A percentile compares a stretch with the other conserved stretches of the same genome.
phyloP scores from a whole-genome alignment of 306 rosid genomes.

The cucumber (Cucumis sativus) region DNA sequence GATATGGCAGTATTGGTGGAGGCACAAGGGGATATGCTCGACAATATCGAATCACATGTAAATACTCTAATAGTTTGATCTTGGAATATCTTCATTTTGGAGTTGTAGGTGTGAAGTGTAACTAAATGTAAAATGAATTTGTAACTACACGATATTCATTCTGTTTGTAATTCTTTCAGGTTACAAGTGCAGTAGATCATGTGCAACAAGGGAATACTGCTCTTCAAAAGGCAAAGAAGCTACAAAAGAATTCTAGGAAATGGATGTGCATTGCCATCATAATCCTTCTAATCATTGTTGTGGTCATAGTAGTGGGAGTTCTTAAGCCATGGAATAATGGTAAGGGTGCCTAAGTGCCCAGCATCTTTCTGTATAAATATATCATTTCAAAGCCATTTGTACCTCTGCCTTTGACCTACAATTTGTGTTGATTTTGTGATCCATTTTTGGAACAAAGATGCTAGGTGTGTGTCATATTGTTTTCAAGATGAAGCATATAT shows the following conservation, averaged over 20 bases:
- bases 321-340: conserved; percentile 58
- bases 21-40: conserved; percentile 86
- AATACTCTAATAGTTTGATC: conserved; percentile 4
- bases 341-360: conserved; percentile 34
- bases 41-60: conserved; percentile 87
- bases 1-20: conserved; percentile 91
- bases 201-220: conserved; percentile 75
- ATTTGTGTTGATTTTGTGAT: neutral
- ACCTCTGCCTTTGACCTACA: neutral
- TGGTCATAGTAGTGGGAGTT: conserved; percentile 41
- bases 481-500: neutral
- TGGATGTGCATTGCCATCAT: conserved; percentile 91
- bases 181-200: conserved; percentile 86
- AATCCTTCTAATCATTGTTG: conserved; percentile 59
- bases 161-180: conserved; percentile 24
- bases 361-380: conserved; percentile 1
- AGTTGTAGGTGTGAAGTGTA: neutral
- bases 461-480: conserved; percentile 1
- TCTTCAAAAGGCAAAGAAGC: conserved; percentile 61
- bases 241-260: conserved; percentile 75
- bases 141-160: neutral
- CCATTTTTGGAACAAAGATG: neutral
- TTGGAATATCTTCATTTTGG: neutral
- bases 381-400: neutral
- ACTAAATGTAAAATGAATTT: neutral